These are phyloP conservation scores for Nannizzia gypsea DNA, from an alignment of 2,329 filamentous ascomycete species.

Conservation along the genomic window DNA sequence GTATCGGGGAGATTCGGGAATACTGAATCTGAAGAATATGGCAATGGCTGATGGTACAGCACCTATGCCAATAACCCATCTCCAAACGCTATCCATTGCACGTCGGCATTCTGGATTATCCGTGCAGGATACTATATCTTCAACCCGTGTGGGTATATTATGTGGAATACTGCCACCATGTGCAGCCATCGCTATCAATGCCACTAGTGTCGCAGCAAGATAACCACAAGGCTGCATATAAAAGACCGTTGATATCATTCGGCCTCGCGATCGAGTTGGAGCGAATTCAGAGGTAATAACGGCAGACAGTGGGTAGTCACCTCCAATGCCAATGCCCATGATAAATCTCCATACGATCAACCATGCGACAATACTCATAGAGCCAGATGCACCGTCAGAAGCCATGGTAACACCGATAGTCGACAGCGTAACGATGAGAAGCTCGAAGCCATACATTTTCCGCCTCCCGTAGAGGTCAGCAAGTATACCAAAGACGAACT, in stretches of 20 bases:
- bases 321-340: slow-evolving; percentile 6
- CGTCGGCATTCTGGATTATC: slow-evolving; percentile 2
- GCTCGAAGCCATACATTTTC: slow-evolving; percentile 4
- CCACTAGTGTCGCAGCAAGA: slow-evolving; percentile 61
- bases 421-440: not conserved
- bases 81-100: slow-evolving; percentile 51
- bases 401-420: slow-evolving; percentile 1
- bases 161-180: slow-evolving; percentile 3
- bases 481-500: slow-evolving; percentile 3
- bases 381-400: not conserved
- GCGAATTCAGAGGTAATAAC: not conserved
- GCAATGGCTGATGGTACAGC: slow-evolving; percentile 53
- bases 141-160: not conserved
- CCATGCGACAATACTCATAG: slow-evolving; percentile 1
- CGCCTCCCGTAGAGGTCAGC: not conserved
- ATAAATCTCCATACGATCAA: not conserved
- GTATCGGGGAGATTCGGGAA: slow-evolving; percentile 55
- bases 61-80: slow-evolving; percentile 55
- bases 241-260: slow-evolving; percentile 51
- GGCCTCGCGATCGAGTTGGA: not conserved
- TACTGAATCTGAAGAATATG: slow-evolving; percentile 54
- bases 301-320: slow-evolving; percentile 3
- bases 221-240: slow-evolving; percentile 81
- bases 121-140: not conserved
- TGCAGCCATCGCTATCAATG: not conserved